Evolutionary conservation across 768 basidiomycete genomes (phyloP).

Genomic region (Omphalotus guepiniiformis): DNA sequence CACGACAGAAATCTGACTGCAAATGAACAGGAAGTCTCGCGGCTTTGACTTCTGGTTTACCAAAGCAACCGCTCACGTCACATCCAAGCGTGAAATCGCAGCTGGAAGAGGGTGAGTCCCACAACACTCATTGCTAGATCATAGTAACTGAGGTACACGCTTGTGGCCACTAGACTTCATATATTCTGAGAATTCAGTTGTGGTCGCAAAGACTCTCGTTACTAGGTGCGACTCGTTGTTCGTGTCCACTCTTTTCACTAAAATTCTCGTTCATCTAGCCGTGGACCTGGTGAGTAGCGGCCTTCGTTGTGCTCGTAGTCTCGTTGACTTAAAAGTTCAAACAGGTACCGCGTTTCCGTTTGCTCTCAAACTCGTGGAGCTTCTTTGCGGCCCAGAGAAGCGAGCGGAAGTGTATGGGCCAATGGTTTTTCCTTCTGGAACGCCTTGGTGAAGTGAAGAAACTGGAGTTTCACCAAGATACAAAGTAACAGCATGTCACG

Average conservation of each 20-base stretch:
- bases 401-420: constrained; percentile 56
- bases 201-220: constrained; percentile 66
- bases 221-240: constrained; percentile 53
- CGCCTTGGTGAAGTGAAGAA: constrained; percentile 37
- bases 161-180: constrained; percentile 43
- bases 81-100: constrained; percentile 66
- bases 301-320: not conserved
- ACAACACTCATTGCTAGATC: not conserved
- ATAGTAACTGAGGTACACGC: not conserved
- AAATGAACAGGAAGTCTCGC: constrained; percentile 63
- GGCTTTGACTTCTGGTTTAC: constrained; percentile 58
- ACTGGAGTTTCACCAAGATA: too few species aligned
- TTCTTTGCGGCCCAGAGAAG: constrained; percentile 60
- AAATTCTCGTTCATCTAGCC: constrained; percentile 34
- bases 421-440: constrained; percentile 66
- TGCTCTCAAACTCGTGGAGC: constrained; percentile 69
- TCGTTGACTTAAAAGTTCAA: not conserved
- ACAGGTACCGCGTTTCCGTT: constrained; percentile 75
- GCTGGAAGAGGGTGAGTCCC: constrained; percentile 45
- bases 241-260: not conserved
- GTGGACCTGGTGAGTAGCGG: constrained; percentile 58
- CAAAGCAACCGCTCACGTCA: constrained; percentile 66
- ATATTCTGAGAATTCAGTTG: constrained; percentile 71
- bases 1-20: not conserved
- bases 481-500: too few species aligned